Evolutionary conservation across 2,329 filamentous ascomycete species (phyloP), one percentile per base, ranked within the genome.

Genomic region (Stemphylium lycopersici): DNA sequence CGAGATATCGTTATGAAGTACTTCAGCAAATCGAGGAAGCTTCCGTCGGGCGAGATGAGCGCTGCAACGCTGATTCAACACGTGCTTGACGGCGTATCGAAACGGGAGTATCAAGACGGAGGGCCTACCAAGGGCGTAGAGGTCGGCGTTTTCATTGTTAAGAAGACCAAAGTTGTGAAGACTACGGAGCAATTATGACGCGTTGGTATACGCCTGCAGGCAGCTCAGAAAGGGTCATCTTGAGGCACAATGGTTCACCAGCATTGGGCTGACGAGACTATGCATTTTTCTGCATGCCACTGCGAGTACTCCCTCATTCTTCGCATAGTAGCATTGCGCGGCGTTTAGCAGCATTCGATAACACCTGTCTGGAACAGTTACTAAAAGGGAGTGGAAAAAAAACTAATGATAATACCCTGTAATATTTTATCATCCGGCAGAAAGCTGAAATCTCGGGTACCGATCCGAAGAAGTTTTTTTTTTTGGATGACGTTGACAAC

Each of bases 1-100:
- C 80, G 83, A 55, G 81, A 82, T 26, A 75, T 81, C 5, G 72
- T 80, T 44, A 76, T 71, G 13, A 76, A 73, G 32, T 79, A 76
- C 58, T 78, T 78, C 46, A 76, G 77, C 32, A 77, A 78, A 51
- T 75, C 77, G 16, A 73, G 77, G 48, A 75, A 74, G 61, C 72
- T 77, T 33, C 73, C 76, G 3, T 73, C 73, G 6, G 68, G 70
- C 44, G 79, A 83, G 48, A 67, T 83, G 40, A 83, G 80, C 1
- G 79, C 82, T 0, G 78, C 82, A 18, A 81, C 82, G 62, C 72
- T 87, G n/a, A 79, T 86, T 36, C 78, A 84, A 53, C 82, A 85
- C 59, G 80, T 88, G 12, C 73, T 86, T 38, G 81, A 86, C 39
- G 84, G 83, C 5, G 81, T 88, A n/a, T 79, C 78, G 34, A 78